Percentiles rank a stretch among this genome's conserved stretches.
phyloP scores from a whole-genome alignment of 1,284 basidiomycete species.

The Bondarzewia mesenterica region DNA sequence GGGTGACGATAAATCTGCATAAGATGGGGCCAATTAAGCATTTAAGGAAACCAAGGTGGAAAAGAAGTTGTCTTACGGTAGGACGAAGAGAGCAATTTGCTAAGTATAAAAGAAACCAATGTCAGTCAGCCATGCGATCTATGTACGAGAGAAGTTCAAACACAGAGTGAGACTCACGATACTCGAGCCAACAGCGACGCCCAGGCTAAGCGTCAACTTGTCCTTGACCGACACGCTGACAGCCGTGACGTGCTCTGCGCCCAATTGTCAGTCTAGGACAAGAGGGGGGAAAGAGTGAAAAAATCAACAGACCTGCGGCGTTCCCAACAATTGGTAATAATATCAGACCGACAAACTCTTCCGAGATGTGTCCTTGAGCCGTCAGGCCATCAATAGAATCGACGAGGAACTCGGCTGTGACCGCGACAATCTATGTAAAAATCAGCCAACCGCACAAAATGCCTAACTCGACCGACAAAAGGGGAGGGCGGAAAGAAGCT shows the following conservation, averaged over 20 bases:
- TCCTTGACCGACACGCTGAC: slow-evolving; percentile 85
- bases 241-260: slow-evolving; percentile 74
- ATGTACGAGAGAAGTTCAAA: slow-evolving; percentile 6
- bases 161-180: slow-evolving; percentile 68
- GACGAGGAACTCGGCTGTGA: slow-evolving; percentile 86
- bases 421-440: slow-evolving; percentile 48
- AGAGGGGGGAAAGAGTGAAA: neutral
- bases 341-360: slow-evolving; percentile 82
- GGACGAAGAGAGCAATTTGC: slow-evolving; percentile 85
- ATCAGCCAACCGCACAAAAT: too few species aligned
- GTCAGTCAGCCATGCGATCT: slow-evolving; percentile 4
- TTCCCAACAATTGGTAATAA: slow-evolving; percentile 85
- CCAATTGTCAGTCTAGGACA: neutral
- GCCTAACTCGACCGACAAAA: neutral
- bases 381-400: slow-evolving; percentile 70
- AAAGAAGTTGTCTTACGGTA: slow-evolving; percentile 49
- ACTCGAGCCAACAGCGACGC: slow-evolving; percentile 85
- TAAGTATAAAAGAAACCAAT: slow-evolving; percentile 18
- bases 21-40: slow-evolving; percentile 1
- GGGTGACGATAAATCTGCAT: slow-evolving; percentile 49
- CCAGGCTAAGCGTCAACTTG: slow-evolving; percentile 65
- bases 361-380: slow-evolving; percentile 40
- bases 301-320: slow-evolving; percentile 49
- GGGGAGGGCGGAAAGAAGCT: slow-evolving; percentile 15
- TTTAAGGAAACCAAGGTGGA: neutral